Conservation (phyloP, 495 filamentous ascomycete genomes). For the Annulohypoxylon bovei region DNA sequence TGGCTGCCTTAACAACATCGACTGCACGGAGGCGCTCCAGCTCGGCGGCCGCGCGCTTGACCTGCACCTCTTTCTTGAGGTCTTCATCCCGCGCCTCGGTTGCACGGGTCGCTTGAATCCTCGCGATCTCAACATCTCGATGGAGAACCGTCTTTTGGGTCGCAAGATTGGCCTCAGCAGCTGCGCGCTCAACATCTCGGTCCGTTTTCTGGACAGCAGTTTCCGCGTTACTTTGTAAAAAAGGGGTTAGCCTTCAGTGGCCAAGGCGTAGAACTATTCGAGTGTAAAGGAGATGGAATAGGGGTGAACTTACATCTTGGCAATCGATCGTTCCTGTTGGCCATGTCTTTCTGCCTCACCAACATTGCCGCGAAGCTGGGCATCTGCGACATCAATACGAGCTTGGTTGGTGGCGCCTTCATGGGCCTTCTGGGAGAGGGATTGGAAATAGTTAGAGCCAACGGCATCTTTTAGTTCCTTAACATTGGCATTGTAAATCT, state of each 20-base stretch:
- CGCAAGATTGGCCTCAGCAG: conserved; percentile 76
- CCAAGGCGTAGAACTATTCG: background rate
- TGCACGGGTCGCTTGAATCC: conserved; percentile 73
- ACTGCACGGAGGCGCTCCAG: conserved; percentile 78
- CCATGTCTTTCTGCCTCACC: conserved; percentile 82
- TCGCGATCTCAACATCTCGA: conserved; percentile 74
- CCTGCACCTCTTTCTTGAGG: conserved; percentile 76
- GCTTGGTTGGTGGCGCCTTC: conserved; percentile 83
- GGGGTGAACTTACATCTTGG: conserved; percentile 65
- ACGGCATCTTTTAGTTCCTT: conserved; percentile 85
- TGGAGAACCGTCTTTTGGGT: conserved; percentile 75
- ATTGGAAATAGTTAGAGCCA: conserved; percentile 79
- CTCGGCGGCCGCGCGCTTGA: conserved; percentile 79
- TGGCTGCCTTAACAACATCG: conserved; percentile 80
- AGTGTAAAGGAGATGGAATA: background rate
- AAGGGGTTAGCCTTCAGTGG: background rate
- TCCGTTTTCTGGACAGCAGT: conserved; percentile 85
- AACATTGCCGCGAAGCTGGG: conserved; percentile 78
- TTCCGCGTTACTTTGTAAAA: conserved; percentile 65
- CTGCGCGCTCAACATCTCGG: conserved; percentile 80
- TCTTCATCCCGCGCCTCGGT: conserved; percentile 79
- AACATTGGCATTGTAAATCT: conserved; percentile 80
- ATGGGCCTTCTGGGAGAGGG: conserved; percentile 80
- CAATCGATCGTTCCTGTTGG: conserved; percentile 79
- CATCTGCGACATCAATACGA: conserved; percentile 82